Evolutionary conservation across 2,329 filamentous ascomycete species (phyloP), one percentile per base, ranked within the genome.

Genomic region (Penicillium sp.): DNA sequence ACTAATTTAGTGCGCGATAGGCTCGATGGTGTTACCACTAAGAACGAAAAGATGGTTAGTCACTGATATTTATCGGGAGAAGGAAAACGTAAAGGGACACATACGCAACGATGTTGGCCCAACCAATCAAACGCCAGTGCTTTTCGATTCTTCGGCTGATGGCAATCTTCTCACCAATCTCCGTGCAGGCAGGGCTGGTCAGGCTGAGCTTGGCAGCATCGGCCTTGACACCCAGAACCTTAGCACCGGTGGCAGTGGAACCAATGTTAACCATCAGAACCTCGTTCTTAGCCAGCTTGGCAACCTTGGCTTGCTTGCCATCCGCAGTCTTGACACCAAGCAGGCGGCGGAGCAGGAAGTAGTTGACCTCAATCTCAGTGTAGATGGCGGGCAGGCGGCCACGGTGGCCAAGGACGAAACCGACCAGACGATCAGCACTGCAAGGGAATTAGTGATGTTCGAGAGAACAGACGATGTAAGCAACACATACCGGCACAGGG

Each of bases 241-340:
- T 99, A 69, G 95, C 95, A 80, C 95, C 95, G 14, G 94, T 97
- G 51, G 95, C 96, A 10, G 94, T 98, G 40, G 92, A 97, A 64
- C 95, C 95, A 76, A 99, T 99, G 84, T 99, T 99, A 68, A 99
- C 95, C 95, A 99, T 98, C 80, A 99, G 89, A 73, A 98, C 93
- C 80, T 99, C 95, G 81, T 97, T 97, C 88, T 98, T 99, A 60
- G 93, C 85, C 68, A 99, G 85, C 84, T 99, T 99, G 72, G 93
- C 93, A 69, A 99, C 95, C 89, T 99, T 99, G 75, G 94, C 94
- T 82, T 98, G 95, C 85, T 99, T 99, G 77, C 95, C 95, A 71
- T 99, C 95, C 65, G 94, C 93, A 51, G 95, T 97, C 83, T 96
- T 93, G 73, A 99, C 95, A 87, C 95, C 95, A 59, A 99, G 87